Conservation (phyloP, 805 yeast species). For the Myxozyma kluyveri region DNA sequence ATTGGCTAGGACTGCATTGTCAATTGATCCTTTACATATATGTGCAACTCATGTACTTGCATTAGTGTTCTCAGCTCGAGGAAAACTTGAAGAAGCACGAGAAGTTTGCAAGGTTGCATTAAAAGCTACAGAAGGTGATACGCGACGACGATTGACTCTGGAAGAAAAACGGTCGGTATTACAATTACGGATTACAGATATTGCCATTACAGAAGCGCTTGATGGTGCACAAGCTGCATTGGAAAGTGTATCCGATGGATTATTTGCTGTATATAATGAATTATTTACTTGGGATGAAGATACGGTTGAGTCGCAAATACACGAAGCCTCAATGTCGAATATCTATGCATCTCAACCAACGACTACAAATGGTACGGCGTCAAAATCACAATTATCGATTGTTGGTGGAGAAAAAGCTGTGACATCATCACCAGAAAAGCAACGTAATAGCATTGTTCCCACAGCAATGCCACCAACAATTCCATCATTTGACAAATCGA, state of each 20-base stretch:
- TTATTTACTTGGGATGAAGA: conserved; percentile 30
- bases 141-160: conserved; percentile 17
- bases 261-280: conserved; percentile 24
- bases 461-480: conserved; percentile 15
- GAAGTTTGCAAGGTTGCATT: conserved; percentile 11
- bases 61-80: conserved; percentile 13
- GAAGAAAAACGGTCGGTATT: conserved; percentile 21
- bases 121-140: conserved; percentile 2
- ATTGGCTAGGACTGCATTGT: conserved; percentile 12
- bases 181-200: conserved; percentile 22
- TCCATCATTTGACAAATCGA: background rate
- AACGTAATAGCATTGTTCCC: conserved; percentile 16
- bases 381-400: conserved; percentile 8
- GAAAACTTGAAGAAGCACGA: conserved; percentile 12
- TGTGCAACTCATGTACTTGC: conserved; percentile 25
- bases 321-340: conserved; percentile 28
- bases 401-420: conserved; percentile 13
- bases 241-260: conserved; percentile 24
- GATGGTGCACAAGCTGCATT: conserved; percentile 26
- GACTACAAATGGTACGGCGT: background rate
- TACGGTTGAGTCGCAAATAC: conserved; percentile 29
- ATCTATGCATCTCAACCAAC: background rate
- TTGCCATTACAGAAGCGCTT: conserved; percentile 23
- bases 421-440: conserved; percentile 13
- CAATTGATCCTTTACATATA: conserved; percentile 15